Percentiles rank a stretch among this genome's conserved stretches.
phyloP scores from a whole-genome alignment of 345 rosid genomes.

The Angophora floribunda region DNA sequence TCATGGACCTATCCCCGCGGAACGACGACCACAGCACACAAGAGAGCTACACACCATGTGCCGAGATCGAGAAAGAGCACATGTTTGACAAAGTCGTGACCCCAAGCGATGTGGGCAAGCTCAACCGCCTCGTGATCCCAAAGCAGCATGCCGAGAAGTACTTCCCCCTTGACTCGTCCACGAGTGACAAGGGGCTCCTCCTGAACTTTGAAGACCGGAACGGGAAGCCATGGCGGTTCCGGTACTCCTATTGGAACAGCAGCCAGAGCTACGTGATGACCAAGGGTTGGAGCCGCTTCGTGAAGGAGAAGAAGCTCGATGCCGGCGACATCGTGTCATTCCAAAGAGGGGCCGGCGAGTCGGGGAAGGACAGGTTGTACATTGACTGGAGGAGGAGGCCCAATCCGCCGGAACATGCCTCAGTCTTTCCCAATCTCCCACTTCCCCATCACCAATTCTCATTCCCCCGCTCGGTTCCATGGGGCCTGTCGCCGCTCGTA shows the following conservation, averaged over 20 bases:
- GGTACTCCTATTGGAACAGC: constrained; percentile 91
- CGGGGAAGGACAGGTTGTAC: constrained; percentile 41
- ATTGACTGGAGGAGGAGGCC: constrained; percentile 81
- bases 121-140: constrained; percentile 47
- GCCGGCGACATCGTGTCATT: constrained; percentile 92
- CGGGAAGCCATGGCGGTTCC: constrained; percentile 74
- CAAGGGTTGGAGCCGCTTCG: constrained; percentile 93
- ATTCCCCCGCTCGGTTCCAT: constrained; percentile 14
- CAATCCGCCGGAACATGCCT: constrained; percentile 23
- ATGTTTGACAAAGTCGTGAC: constrained; percentile 53
- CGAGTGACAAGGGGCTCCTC: constrained; percentile 65
- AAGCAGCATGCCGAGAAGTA: constrained; percentile 66
- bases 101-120: constrained; percentile 61
- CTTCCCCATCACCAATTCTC: constrained; percentile 11
- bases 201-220: constrained; percentile 67
- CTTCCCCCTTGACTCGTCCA: constrained; percentile 66
- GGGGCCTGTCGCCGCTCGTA: constrained; percentile 18
- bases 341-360: constrained; percentile 55
- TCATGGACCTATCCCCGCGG: neutral
- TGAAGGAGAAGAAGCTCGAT: constrained; percentile 82
- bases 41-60: neutral
- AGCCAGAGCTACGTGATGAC: constrained; percentile 97
- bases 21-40: neutral
- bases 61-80: constrained; percentile 25
- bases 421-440: neutral